Evolutionary conservation across 345 rosid genomes (phyloP), one percentile per base, ranked within the genome.

Genomic region (Murraya koenigii): DNA sequence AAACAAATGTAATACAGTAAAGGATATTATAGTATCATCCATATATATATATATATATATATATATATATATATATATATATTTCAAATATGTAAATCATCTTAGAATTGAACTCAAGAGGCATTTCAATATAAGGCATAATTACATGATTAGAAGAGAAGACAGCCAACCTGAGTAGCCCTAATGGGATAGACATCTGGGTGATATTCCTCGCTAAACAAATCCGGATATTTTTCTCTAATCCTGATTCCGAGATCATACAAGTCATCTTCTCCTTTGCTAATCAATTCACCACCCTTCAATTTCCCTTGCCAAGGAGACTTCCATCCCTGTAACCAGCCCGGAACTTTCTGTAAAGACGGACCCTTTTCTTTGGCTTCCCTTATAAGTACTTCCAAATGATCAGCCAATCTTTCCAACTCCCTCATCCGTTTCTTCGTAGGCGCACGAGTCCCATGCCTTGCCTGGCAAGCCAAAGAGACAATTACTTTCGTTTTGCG

Each of bases 361-460:
- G 60, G 66, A 0, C 82, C 77, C n/a, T 80, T 81, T 69, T 87
- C 85, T 80, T 92, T 82, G n/a, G 90, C 93, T 66, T 89, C 90
- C 71, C 80, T 86, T 60, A 91, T 56, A 23, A 92, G 81, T 78
- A 85, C 89, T 73, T 86, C 87, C 74, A 93, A 75, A 78, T 82
- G 94, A 72, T 84, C 82, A 72, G 97, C 89, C 87, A 94, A 76
- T 78, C 47, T 79, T 47, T 92, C 95, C 75, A 96, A 72, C 78
- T 94, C 98, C 76, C 85, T 79, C 85, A 89, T 87, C 73, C 97
- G 86, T 71, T 92, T 94, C 85, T 88, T 90, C n/a, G 98, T 92
- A 3, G 99, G 99, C 72, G 97, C 85, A 66, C 97, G 98, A 79
- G 99, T 92, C 61, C 99, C 98, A 72, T 94, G 99, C 81, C 99